phyloP scores from a whole-genome alignment of 805 yeast species.

The Yamadazyma paraphyllophila region DNA sequence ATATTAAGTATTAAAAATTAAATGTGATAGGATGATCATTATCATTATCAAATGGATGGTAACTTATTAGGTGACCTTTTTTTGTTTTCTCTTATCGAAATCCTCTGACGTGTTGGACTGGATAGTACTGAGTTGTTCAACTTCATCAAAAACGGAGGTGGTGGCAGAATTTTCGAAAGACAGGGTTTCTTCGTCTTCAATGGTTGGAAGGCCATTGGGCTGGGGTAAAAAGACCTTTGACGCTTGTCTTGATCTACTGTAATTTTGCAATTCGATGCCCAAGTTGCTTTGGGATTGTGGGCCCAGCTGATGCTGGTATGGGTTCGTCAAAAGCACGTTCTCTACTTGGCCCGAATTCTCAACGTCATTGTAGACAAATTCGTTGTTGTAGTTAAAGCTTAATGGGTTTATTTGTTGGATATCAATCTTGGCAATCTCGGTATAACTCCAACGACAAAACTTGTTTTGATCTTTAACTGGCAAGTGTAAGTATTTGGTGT shows the following conservation, averaged over 20 bases:
- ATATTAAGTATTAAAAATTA: slow-evolving; percentile 3
- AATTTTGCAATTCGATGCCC: slow-evolving; percentile 21
- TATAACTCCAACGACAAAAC: slow-evolving; percentile 72
- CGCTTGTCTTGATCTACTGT: slow-evolving; percentile 30
- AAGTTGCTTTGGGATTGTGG: slow-evolving; percentile 7
- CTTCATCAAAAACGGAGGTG: slow-evolving; percentile 39
- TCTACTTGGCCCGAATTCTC: slow-evolving; percentile 1
- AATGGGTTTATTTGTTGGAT: slow-evolving; percentile 33
- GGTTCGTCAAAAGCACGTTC: slow-evolving; percentile 7
- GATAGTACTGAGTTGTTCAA: slow-evolving; percentile 27
- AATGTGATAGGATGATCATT: slow-evolving; percentile 5
- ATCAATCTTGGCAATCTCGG: slow-evolving; percentile 28
- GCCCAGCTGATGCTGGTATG: slow-evolving; percentile 10
- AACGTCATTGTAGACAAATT: slow-evolving; percentile 13
- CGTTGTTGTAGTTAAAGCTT: slow-evolving; percentile 11
- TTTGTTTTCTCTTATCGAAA: slow-evolving; percentile 13
- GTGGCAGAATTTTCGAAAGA: slow-evolving; percentile 36
- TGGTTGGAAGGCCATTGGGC: slow-evolving; percentile 8
- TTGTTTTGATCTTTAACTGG: slow-evolving; percentile 55
- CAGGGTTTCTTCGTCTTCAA: slow-evolving; percentile 18
- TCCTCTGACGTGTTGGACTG: slow-evolving; percentile 38
- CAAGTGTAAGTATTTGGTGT: slow-evolving; percentile 63
- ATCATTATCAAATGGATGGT: slow-evolving; percentile 1
- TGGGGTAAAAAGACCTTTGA: slow-evolving; percentile 19
- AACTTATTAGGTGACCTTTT: background rate